A percentile compares a stretch with the other conserved stretches of the same genome.
These are phyloP conservation scores for Opeltia flavorubescens DNA, from an alignment of 495 filamentous ascomycete genomes.

Conservation along the genomic window DNA sequence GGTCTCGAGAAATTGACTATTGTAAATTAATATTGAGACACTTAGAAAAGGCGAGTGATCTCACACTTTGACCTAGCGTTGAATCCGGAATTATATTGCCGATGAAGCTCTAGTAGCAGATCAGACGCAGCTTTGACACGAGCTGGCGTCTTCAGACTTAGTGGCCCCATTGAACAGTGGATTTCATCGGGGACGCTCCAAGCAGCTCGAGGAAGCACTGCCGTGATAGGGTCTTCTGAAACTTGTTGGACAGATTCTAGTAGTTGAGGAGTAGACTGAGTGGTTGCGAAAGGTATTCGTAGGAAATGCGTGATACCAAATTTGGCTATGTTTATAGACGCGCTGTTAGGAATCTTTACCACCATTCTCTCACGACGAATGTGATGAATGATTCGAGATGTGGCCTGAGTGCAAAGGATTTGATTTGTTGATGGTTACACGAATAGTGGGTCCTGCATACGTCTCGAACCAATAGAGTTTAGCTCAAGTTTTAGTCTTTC, in stretches of 20 bases:
- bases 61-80: not conserved
- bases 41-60: too few species aligned
- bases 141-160: not conserved
- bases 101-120: not conserved
- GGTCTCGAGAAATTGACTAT: too few species aligned
- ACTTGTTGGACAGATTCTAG: not conserved
- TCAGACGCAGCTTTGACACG: not conserved
- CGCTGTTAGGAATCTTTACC: not conserved
- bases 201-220: not conserved
- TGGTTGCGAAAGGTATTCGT: not conserved
- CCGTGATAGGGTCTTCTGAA: not conserved
- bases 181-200: not conserved
- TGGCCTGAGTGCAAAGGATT: too few species aligned
- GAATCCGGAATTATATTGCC: not conserved
- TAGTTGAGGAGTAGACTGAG: not conserved
- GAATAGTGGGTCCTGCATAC: not conserved
- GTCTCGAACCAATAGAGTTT: too few species aligned
- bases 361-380: not conserved
- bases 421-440: not conserved
- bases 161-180: not conserved
- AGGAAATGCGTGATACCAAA: not conserved
- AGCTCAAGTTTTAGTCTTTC: too few species aligned
- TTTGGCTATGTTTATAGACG: not conserved
- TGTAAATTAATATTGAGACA: too few species aligned
- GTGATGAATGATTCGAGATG: too few species aligned